phyloP scores from a whole-genome alignment of 2,329 filamentous ascomycete species.

The Lecanoromycetidae sp. region DNA sequence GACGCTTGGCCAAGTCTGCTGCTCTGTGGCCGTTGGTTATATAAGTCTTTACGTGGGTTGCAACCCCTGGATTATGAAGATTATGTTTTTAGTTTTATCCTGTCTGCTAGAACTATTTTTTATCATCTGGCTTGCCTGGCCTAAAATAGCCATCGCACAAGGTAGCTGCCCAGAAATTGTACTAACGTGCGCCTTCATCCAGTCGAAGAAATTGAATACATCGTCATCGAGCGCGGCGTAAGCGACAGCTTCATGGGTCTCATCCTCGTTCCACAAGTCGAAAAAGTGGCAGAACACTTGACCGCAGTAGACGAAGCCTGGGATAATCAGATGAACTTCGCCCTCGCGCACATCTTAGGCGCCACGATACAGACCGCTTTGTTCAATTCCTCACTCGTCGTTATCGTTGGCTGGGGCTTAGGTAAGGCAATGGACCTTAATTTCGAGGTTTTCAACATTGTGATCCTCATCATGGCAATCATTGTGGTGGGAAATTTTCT shows the following conservation, averaged over 20 bases:
- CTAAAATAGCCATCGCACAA: too few relatives aligned
- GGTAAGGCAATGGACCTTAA: constrained; percentile 59
- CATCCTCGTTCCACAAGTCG: constrained; percentile 67
- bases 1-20: too few relatives aligned
- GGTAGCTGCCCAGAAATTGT: too few relatives aligned
- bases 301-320: constrained; percentile 52
- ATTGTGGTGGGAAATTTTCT: constrained; percentile 80
- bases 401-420: constrained; percentile 74
- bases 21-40: too few relatives aligned
- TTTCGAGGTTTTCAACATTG: constrained; percentile 78
- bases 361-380: constrained; percentile 82
- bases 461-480: constrained; percentile 69
- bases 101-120: too few relatives aligned
- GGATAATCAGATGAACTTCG: constrained; percentile 60
- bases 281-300: constrained; percentile 76
- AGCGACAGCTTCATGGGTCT: constrained; percentile 47
- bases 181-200: background rate
- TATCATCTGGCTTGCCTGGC: too few relatives aligned
- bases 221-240: constrained; percentile 50
- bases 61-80: too few relatives aligned
- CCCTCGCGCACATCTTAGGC: constrained; percentile 72
- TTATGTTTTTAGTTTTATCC: too few relatives aligned
- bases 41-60: too few relatives aligned
- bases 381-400: constrained; percentile 71
- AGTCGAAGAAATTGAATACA: constrained; percentile 57